A percentile compares a stretch with the other conserved stretches of the same genome.
phyloP scores from a whole-genome alignment of 345 rosid genomes.

The Eucalyptus regnans region DNA sequence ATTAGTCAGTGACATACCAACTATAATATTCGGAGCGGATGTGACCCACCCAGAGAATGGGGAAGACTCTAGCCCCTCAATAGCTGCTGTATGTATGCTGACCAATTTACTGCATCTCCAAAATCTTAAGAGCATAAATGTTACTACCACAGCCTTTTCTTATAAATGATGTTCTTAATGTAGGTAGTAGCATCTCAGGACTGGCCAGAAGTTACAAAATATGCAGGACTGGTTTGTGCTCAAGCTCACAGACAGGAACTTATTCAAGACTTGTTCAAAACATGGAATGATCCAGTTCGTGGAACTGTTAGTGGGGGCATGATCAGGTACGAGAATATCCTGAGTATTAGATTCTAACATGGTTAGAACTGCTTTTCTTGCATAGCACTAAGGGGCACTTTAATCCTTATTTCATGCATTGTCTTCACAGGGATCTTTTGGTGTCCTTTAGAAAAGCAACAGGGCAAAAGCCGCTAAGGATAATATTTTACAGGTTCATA shows the following conservation, averaged over 20 bases:
- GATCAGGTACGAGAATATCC: constrained; percentile 56
- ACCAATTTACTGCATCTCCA: not conserved
- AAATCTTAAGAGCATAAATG: not conserved
- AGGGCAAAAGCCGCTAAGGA: constrained; percentile 94
- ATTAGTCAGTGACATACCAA: constrained; percentile 91
- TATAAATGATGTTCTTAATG: not conserved
- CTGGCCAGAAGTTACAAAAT: constrained; percentile 99
- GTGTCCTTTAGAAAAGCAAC: constrained; percentile 94
- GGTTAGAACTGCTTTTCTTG: not conserved
- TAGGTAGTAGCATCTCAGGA: constrained; percentile 99
- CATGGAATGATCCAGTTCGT: constrained; percentile 98
- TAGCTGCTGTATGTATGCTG: constrained; percentile 61
- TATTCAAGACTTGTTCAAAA: constrained; percentile 93
- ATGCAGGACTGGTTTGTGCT: constrained; percentile 97
- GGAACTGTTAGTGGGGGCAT: constrained; percentile 96
- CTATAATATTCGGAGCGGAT: constrained; percentile 97
- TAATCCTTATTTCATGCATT: not conserved
- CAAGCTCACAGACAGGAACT: constrained; percentile 99
- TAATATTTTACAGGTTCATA: constrained; percentile 86
- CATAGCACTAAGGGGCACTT: not conserved
- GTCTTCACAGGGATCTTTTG: constrained; percentile 68
- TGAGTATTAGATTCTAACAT: not conserved
- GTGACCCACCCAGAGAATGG: constrained; percentile 99
- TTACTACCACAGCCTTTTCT: not conserved
- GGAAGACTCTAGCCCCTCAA: constrained; percentile 97